Percentiles rank a stretch among this genome's conserved stretches.
These are phyloP conservation scores for Vigna reflexopilosa DNA, from an alignment of 306 rosid genomes.

Conservation along the genomic window DNA sequence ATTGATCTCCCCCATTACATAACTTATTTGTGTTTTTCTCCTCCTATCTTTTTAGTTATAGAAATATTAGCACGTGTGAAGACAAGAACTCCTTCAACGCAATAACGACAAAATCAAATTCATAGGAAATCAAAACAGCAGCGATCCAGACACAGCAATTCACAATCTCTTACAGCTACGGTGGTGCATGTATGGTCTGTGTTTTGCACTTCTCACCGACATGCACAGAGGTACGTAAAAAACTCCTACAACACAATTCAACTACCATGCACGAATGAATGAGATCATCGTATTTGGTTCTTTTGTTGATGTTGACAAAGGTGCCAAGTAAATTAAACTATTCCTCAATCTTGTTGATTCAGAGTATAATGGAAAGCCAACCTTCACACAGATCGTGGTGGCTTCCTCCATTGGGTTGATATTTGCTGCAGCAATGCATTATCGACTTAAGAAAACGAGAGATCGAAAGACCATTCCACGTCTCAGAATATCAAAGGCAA, in stretches of 20 bases:
- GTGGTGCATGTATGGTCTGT: constrained; percentile 5
- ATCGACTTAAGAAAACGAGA: constrained; percentile 53
- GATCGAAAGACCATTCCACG: constrained; percentile 72
- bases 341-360: constrained; percentile 31
- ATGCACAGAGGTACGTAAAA: constrained; percentile 66
- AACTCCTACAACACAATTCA: background rate
- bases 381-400: constrained; percentile 63
- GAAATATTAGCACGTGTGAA: constrained; percentile 37
- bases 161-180: constrained; percentile 34
- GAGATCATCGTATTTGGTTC: background rate
- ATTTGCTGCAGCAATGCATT: constrained; percentile 67
- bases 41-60: background rate
- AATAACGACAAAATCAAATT: constrained; percentile 30
- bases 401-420: constrained; percentile 77
- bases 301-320: background rate
- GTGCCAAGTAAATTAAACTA: background rate
- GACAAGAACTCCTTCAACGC: constrained; percentile 34
- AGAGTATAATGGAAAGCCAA: constrained; percentile 59
- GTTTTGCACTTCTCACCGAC: constrained; percentile 44
- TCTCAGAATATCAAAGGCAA: constrained; percentile 53
- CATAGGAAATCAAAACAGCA: constrained; percentile 31
- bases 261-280: background rate
- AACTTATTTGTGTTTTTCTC: too few relatives aligned
- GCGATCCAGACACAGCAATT: constrained; percentile 10
- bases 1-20: too few relatives aligned